phyloP scores from a whole-genome alignment of 2,329 filamentous ascomycete species.

The Pseudocercospora musae region DNA sequence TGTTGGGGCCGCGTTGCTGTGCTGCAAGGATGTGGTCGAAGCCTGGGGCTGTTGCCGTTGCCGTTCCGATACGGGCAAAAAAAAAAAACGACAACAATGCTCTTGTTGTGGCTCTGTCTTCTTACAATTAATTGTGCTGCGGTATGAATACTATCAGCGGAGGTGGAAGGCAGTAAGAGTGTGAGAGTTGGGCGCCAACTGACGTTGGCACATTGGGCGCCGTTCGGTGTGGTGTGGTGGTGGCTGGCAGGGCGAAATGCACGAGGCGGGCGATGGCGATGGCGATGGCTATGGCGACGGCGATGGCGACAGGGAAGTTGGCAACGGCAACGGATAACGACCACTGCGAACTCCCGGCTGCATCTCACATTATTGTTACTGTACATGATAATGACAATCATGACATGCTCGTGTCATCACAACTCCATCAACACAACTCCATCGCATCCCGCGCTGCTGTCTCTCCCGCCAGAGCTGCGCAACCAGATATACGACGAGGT shows the following conservation, averaged over 20 bases:
- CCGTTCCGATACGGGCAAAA: not conserved
- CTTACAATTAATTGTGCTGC: not conserved
- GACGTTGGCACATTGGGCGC: not conserved
- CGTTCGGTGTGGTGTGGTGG: not conserved
- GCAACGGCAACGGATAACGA: not conserved
- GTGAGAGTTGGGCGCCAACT: not conserved
- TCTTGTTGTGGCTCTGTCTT: not conserved
- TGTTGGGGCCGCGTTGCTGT: not conserved
- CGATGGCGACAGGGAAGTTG: not conserved
- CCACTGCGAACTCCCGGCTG: not conserved
- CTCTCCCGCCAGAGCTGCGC: slow-evolving; percentile 19
- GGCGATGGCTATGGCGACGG: too few species aligned
- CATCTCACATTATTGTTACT: too few species aligned
- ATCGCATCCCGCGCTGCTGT: slow-evolving; percentile 8
- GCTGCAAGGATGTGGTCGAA: not conserved
- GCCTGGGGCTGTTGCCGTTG: not conserved
- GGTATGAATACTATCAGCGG: slow-evolving; percentile 7
- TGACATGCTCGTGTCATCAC: not conserved
- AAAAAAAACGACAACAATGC: too few species aligned
- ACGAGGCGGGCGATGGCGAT: not conserved
- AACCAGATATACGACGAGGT: slow-evolving; percentile 12
- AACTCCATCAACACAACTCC: slow-evolving; percentile 1
- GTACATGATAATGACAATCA: too few species aligned
- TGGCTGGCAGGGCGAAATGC: not conserved
- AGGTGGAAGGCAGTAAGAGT: not conserved